Conservation (phyloP, 2,329 filamentous ascomycete species). For the Cordyceps fumosorosea region DNA sequence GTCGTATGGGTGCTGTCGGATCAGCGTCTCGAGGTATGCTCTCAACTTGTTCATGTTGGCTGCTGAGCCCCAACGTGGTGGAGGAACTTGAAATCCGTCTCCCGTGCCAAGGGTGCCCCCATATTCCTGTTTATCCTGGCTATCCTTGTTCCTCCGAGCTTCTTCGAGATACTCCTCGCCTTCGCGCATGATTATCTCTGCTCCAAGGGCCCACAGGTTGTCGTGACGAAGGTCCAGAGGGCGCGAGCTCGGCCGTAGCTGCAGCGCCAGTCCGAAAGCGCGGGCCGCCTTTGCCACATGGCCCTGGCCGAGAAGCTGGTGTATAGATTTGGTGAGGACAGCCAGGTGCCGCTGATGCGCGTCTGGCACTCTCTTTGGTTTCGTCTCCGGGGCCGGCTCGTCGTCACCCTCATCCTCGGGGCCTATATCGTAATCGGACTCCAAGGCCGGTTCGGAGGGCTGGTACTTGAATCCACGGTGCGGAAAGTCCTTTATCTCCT, state of each 20-base stretch:
- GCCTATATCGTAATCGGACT: slow-evolving; percentile 1
- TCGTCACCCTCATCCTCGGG: slow-evolving; percentile 51
- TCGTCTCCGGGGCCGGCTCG: slow-evolving; percentile 38
- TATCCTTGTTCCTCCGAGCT: background rate
- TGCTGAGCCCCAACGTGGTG: slow-evolving; percentile 35
- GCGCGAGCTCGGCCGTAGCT: slow-evolving; percentile 35
- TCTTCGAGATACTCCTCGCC: slow-evolving; percentile 30
- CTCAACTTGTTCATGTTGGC: slow-evolving; percentile 40
- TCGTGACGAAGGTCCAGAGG: slow-evolving; percentile 62
- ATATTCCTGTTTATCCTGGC: background rate
- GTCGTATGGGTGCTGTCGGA: slow-evolving; percentile 69
- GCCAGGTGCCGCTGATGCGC: slow-evolving; percentile 46
- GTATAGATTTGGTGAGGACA: slow-evolving; percentile 62
- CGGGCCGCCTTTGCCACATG: slow-evolving; percentile 67
- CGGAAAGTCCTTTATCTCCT: slow-evolving; percentile 40
- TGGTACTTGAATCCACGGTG: slow-evolving; percentile 32
- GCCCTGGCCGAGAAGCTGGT: slow-evolving; percentile 63
- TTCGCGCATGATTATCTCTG: slow-evolving; percentile 70
- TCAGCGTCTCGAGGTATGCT: slow-evolving; percentile 69
- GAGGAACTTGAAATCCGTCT: background rate
- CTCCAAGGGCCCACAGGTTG: slow-evolving; percentile 75
- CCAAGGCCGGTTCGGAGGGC: background rate
- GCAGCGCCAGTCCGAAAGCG: slow-evolving; percentile 68
- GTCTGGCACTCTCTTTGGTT: background rate
- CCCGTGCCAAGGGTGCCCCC: background rate